A percentile compares a stretch with the other conserved stretches of the same genome.
These are phyloP conservation scores for Kwoniella sp. DNA, from an alignment of 768 basidiomycete species.

Conservation along the genomic window DNA sequence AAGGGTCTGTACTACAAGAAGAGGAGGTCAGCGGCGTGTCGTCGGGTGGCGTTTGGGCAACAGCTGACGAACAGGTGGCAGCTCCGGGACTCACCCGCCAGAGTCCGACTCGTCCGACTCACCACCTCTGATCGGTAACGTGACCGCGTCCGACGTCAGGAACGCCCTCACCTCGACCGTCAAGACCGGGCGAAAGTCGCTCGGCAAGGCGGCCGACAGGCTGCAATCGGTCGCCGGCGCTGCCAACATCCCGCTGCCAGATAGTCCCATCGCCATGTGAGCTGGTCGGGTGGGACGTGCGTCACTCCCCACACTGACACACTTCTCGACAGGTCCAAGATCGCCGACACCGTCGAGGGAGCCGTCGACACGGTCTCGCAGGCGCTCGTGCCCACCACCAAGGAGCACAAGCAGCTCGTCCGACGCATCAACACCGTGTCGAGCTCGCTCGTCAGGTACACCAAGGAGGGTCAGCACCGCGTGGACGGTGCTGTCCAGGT, in stretches of 20 bases:
- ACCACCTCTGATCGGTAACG: slow-evolving; percentile 1
- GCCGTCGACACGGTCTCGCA: slow-evolving; percentile 17
- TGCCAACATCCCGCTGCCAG: slow-evolving; percentile 37
- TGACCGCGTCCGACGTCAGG: slow-evolving; percentile 15
- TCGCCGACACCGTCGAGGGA: slow-evolving; percentile 46
- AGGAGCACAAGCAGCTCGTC: slow-evolving; percentile 9
- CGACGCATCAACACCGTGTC: slow-evolving; percentile 2
- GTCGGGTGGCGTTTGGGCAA: no score
- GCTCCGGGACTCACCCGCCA: slow-evolving; percentile 12
- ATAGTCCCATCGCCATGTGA: slow-evolving; percentile 28
- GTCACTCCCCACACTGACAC: not conserved
- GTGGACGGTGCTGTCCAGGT: slow-evolving; percentile 27
- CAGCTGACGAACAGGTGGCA: no score
- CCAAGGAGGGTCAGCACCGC: slow-evolving; percentile 19
- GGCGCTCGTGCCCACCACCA: slow-evolving; percentile 13
- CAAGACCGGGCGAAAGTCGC: slow-evolving; percentile 26
- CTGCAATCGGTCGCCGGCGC: slow-evolving; percentile 29
- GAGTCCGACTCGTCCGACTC: slow-evolving; percentile 21
- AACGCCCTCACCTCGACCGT: not conserved
- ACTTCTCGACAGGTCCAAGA: slow-evolving; percentile 6
- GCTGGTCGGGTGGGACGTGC: slow-evolving; percentile 2
- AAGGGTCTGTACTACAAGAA: slow-evolving; percentile 38
- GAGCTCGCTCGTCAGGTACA: slow-evolving; percentile 17
- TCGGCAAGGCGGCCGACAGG: slow-evolving; percentile 34
- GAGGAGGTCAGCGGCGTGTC: slow-evolving; percentile 15